A percentile compares a stretch with the other conserved stretches of the same genome.
Conservation (phyloP, 1,284 basidiomycete genomes). For the Ustilago vetiveriae region DNA sequence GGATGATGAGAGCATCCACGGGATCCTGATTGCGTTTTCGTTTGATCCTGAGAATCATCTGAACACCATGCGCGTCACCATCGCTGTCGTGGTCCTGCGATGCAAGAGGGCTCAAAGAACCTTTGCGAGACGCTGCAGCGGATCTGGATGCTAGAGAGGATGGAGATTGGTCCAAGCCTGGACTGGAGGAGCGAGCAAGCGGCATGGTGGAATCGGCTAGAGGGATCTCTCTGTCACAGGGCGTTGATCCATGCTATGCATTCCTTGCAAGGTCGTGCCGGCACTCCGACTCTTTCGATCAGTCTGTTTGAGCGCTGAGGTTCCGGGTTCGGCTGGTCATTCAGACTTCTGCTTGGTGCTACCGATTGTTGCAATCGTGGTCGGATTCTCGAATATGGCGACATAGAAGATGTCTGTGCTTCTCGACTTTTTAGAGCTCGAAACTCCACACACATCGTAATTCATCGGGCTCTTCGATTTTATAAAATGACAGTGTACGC, state of each 20-base stretch:
- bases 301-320: too few relatives aligned
- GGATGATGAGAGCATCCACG: constrained; percentile 58
- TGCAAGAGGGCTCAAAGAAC: constrained; percentile 21
- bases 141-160: constrained; percentile 18
- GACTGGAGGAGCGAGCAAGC: constrained; percentile 2
- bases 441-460: constrained; percentile 6
- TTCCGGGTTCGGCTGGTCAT: too few relatives aligned
- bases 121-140: constrained; percentile 16
- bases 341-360: too few relatives aligned
- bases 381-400: not conserved
- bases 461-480: not conserved
- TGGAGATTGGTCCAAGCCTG: constrained; percentile 14
- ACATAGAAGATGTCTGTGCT: constrained; percentile 5
- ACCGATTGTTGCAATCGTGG: not conserved
- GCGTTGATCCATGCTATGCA: too few relatives aligned
- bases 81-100: constrained; percentile 23
- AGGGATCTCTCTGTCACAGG: too few relatives aligned
- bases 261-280: too few relatives aligned
- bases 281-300: not conserved
- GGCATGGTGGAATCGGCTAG: constrained; percentile 25
- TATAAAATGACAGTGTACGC: not conserved
- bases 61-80: constrained; percentile 15
- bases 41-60: constrained; percentile 61
- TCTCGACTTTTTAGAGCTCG: constrained; percentile 3
- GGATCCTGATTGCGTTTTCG: constrained; percentile 59